Evolutionary conservation across 2,329 filamentous ascomycete species (phyloP).

Genomic region (Myriosclerotinia duriaeana): DNA sequence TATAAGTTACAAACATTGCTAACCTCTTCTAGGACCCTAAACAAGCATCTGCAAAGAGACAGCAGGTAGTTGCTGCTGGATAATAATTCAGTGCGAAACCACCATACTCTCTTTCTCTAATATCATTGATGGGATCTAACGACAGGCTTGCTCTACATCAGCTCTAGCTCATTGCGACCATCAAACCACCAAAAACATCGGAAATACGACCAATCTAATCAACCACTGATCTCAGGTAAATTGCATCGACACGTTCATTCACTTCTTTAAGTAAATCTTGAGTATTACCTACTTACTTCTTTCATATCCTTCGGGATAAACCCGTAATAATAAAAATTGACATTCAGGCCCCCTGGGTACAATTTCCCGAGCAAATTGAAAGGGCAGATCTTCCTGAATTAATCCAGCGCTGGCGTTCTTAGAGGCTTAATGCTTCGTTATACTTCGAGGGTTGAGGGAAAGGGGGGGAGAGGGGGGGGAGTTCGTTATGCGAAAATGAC

Average conservation of each 20-base stretch:
- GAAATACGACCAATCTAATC: conserved; percentile 13
- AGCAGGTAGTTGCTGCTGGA: conserved; percentile 39
- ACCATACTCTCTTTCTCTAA: conserved; percentile 29
- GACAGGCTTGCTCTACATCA: conserved; percentile 29
- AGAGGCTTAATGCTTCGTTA: conserved; percentile 24
- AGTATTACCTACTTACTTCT: conserved; percentile 27
- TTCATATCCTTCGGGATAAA: conserved; percentile 22
- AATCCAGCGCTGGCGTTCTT: conserved; percentile 28
- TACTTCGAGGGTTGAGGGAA: conserved; percentile 22
- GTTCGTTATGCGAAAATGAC: conserved; percentile 6
- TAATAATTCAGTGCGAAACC: conserved; percentile 37
- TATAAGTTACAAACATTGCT: conserved; percentile 26
- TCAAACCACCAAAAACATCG: neutral
- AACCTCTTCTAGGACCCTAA: conserved; percentile 35
- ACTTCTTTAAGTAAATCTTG: conserved; percentile 27
- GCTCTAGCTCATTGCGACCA: conserved; percentile 15
- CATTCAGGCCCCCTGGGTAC: conserved; percentile 25
- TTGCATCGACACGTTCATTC: conserved; percentile 15
- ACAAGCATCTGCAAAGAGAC: conserved; percentile 38
- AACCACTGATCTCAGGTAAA: conserved; percentile 10
- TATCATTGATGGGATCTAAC: conserved; percentile 39
- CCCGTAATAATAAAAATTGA: conserved; percentile 26
- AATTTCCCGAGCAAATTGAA: conserved; percentile 11
- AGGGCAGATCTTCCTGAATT: conserved; percentile 12
- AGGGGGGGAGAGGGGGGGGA: neutral